phyloP scores from a whole-genome alignment of 257 asterid species.

The Primulina huaijiensis region DNA sequence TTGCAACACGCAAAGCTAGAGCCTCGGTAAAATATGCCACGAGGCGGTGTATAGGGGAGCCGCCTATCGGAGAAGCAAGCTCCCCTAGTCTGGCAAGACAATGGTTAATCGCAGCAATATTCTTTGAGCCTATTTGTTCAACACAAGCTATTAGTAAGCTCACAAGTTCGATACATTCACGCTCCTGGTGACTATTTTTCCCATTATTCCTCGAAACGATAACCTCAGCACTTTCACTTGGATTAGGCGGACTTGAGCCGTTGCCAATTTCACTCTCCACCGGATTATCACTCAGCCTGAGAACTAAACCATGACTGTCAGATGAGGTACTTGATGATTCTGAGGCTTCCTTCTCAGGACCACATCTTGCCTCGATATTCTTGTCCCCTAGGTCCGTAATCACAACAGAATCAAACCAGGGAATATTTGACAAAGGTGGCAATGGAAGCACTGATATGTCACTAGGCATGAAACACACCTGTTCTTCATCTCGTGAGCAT shows the following conservation, averaged over 20 bases:
- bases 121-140: constrained; percentile 61
- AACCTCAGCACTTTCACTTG: constrained; percentile 29
- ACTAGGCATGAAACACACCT: constrained; percentile 48
- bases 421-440: constrained; percentile 64
- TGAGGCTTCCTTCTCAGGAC: constrained; percentile 48
- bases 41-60: constrained; percentile 71
- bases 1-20: constrained; percentile 57
- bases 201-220: constrained; percentile 37
- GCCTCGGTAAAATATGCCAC: constrained; percentile 89
- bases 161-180: constrained; percentile 66
- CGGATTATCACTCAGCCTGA: constrained; percentile 35
- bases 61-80: constrained; percentile 89
- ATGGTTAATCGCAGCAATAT: constrained; percentile 55
- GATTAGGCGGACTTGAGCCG: constrained; percentile 50
- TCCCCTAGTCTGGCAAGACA: constrained; percentile 76
- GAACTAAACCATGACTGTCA: constrained; percentile 48
- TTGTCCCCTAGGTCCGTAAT: constrained; percentile 51
- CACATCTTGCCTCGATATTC: constrained; percentile 40
- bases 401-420: constrained; percentile 74
- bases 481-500: constrained; percentile 62
- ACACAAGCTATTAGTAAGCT: constrained; percentile 71
- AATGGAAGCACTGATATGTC: constrained; percentile 38
- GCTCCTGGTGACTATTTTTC: constrained; percentile 41
- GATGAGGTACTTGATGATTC: constrained; percentile 74
- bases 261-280: constrained; percentile 46